Conservation (phyloP, 352 stramenopile species). For the Phytophthora vignae region DNA sequence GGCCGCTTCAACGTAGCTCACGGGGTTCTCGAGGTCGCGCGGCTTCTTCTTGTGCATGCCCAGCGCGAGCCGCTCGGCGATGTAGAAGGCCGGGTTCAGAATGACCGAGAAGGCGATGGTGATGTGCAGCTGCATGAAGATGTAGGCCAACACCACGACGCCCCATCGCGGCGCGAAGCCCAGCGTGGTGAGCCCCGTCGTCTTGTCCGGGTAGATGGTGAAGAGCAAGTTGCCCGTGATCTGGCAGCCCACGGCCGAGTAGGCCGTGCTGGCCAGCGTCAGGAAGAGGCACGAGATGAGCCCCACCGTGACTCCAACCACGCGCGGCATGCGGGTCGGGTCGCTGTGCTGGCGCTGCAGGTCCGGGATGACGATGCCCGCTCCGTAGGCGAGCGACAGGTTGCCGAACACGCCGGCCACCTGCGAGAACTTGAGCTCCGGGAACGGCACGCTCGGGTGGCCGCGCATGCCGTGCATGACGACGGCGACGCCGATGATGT, state of each 20-base stretch:
- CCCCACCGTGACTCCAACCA: conserved; percentile 10
- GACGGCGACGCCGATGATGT: conserved; percentile 12
- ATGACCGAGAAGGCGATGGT: conserved; percentile 33
- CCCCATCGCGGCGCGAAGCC: conserved; percentile 36
- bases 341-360: conserved; percentile 16
- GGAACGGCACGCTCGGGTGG: conserved; percentile 7
- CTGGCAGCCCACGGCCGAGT: conserved; percentile 54
- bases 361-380: conserved; percentile 13
- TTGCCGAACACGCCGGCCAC: conserved; percentile 19
- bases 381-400: conserved; percentile 10
- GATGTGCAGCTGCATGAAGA: conserved; percentile 25
- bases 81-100: conserved; percentile 30
- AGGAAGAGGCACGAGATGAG: conserved; percentile 44
- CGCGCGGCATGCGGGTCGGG: conserved; percentile 10
- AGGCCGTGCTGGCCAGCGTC: conserved; percentile 38
- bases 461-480: conserved; percentile 15
- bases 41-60: conserved; percentile 29
- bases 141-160: conserved; percentile 13
- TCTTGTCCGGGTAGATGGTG: conserved; percentile 44
- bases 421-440: conserved; percentile 17
- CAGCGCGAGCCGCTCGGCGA: conserved; percentile 21
- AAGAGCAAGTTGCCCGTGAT: conserved; percentile 60
- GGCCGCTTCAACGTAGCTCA: conserved; percentile 22
- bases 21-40: conserved; percentile 19
- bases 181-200: conserved; percentile 36